Percentiles rank a stretch among this genome's conserved stretches.
Evolutionary conservation across 306 rosid genomes (phyloP).

Genomic region (Vachellia pachyceras): DNA sequence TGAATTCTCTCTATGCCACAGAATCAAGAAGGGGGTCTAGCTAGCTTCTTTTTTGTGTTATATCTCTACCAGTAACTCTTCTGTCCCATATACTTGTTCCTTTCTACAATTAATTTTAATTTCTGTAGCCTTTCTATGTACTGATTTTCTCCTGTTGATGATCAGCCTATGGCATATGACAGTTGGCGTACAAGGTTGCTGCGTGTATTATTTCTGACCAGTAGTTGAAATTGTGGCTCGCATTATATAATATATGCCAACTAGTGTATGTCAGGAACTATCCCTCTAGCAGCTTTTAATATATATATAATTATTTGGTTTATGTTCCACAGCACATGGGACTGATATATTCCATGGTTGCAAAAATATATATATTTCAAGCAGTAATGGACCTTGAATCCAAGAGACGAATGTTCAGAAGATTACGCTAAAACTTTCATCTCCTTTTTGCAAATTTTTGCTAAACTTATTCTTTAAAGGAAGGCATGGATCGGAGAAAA

Average conservation of each 20-base stretch:
- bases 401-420: conserved; percentile 23
- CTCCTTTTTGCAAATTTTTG: conserved; percentile 28
- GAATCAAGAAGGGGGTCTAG: conserved; percentile 35
- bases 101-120: conserved; percentile 8
- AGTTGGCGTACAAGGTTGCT: conserved; percentile 44
- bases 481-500: neutral
- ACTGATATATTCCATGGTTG: conserved; percentile 26
- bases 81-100: conserved; percentile 41
- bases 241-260: conserved; percentile 16
- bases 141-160: conserved; percentile 32
- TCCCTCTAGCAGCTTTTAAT: conserved; percentile 32
- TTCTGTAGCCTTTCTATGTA: conserved; percentile 9
- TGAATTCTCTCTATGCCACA: conserved; percentile 21
- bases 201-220: conserved; percentile 52
- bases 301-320: conserved; percentile 14
- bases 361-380: conserved; percentile 23
- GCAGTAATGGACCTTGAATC: conserved; percentile 23
- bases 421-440: conserved; percentile 25
- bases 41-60: conserved; percentile 41
- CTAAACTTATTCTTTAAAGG: neutral
- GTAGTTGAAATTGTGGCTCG: conserved; percentile 44
- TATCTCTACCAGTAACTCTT: conserved; percentile 39
- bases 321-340: conserved; percentile 36
- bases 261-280: conserved; percentile 30
- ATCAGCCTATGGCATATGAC: conserved; percentile 42